A percentile compares a stretch with the other conserved stretches of the same genome.
These are phyloP conservation scores for Talaromyces islandicus DNA, from an alignment of 2,329 filamentous ascomycete genomes.

Conservation along the genomic window DNA sequence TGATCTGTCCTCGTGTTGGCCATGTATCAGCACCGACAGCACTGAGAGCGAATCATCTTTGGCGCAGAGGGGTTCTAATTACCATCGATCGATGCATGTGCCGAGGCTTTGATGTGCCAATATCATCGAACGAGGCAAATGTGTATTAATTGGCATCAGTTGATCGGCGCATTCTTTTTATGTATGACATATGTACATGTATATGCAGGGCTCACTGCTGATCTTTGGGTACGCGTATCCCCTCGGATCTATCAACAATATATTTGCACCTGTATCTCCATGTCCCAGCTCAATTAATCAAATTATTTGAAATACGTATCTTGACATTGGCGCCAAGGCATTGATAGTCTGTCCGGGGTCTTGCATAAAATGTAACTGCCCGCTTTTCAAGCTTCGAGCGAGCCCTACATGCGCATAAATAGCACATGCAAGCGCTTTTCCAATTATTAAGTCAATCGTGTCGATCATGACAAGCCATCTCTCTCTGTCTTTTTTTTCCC, in stretches of 20 bases:
- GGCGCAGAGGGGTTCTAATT: neutral
- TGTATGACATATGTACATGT: no score
- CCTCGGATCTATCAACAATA: neutral
- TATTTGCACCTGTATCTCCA: neutral
- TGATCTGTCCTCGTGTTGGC: neutral
- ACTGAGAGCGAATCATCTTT: neutral
- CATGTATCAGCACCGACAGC: neutral
- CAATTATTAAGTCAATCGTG: neutral
- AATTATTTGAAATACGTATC: neutral
- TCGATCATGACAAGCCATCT: neutral
- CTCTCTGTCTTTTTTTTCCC: neutral
- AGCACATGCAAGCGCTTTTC: neutral
- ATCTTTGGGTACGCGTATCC: neutral
- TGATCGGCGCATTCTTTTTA: neutral
- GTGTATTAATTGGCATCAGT: neutral
- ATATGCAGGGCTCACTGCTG: neutral
- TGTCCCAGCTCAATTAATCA: no score
- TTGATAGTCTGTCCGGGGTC: neutral
- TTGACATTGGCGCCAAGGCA: neutral
- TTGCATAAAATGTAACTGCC: neutral
- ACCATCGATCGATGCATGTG: neutral
- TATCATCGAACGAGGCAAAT: neutral
- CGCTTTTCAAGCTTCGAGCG: neutral
- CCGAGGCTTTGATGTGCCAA: neutral
- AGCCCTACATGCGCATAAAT: neutral